These are phyloP conservation scores for Hypomyces rosellus DNA, from an alignment of 2,329 filamentous ascomycete genomes.

Conservation along the genomic window DNA sequence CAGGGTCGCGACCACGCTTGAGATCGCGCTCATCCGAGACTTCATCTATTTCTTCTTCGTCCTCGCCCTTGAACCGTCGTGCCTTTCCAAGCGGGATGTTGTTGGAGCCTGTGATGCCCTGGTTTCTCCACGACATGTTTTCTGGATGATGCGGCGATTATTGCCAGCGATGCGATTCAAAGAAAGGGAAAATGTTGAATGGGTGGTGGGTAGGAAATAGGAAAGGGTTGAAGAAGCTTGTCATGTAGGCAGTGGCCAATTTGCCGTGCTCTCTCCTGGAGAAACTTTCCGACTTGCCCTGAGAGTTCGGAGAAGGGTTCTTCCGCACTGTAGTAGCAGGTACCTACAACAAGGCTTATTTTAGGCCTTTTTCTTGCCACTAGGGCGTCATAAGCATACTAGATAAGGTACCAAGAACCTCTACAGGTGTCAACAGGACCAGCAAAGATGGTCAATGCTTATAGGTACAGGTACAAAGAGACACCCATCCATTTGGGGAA, in stretches of 20 bases:
- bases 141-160: background rate
- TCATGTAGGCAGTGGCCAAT: slow-evolving; percentile 5
- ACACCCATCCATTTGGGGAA: too few relatives aligned
- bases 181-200: background rate
- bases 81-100: slow-evolving; percentile 91
- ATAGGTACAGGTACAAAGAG: too few relatives aligned
- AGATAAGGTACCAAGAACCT: too few relatives aligned
- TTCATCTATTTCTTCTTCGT: slow-evolving; percentile 27
- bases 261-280: background rate
- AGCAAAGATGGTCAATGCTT: too few relatives aligned
- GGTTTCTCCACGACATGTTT: slow-evolving; percentile 61
- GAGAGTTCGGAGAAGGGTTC: background rate
- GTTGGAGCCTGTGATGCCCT: slow-evolving; percentile 95
- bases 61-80: slow-evolving; percentile 67
- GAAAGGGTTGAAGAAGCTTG: background rate
- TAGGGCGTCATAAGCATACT: too few relatives aligned
- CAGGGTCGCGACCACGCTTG: slow-evolving; percentile 91
- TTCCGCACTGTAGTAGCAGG: background rate
- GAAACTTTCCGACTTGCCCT: background rate
- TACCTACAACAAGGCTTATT: too few relatives aligned
- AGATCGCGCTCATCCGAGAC: slow-evolving; percentile 39
- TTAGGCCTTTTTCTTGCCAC: too few relatives aligned
- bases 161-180: background rate
- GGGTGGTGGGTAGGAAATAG: background rate
- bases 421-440: too few relatives aligned